Percentiles rank a stretch among this genome's conserved stretches.
These are phyloP conservation scores for Eucalyptus pauciflora DNA, from an alignment of 345 rosid genomes.

Conservation along the genomic window DNA sequence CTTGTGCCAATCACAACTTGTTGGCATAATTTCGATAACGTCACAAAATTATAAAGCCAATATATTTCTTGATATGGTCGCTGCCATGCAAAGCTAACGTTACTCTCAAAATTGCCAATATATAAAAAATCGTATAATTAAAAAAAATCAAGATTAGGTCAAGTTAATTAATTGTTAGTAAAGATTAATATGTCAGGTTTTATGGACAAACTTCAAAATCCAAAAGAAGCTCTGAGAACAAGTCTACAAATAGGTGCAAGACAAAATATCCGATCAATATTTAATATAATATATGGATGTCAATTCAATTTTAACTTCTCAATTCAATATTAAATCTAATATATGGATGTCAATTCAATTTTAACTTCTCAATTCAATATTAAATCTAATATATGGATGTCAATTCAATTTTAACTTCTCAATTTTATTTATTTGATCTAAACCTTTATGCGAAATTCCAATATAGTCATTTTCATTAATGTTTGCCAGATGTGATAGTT, in stretches of 20 bases:
- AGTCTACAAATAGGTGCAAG: background rate
- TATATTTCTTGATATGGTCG: background rate
- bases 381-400: no score
- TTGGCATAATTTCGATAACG: background rate
- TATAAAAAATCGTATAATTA: background rate
- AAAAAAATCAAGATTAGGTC: background rate
- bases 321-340: no score
- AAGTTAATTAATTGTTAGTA: background rate
- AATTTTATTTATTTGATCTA: background rate
- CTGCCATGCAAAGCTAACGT: background rate
- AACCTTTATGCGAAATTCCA: background rate
- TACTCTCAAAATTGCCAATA: background rate
- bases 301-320: background rate
- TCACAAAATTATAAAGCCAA: no score
- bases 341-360: no score
- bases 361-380: no score
- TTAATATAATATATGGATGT: background rate
- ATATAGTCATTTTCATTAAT: background rate
- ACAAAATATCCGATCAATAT: background rate
- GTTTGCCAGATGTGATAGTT: accelerated
- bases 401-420: no score
- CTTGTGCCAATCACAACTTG: background rate
- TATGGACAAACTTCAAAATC: background rate
- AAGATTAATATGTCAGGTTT: background rate
- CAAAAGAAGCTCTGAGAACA: background rate